Evolutionary conservation across 371 early-diverging fungal species (phyloP).

Genomic region (Blyttiomyces sp.): DNA sequence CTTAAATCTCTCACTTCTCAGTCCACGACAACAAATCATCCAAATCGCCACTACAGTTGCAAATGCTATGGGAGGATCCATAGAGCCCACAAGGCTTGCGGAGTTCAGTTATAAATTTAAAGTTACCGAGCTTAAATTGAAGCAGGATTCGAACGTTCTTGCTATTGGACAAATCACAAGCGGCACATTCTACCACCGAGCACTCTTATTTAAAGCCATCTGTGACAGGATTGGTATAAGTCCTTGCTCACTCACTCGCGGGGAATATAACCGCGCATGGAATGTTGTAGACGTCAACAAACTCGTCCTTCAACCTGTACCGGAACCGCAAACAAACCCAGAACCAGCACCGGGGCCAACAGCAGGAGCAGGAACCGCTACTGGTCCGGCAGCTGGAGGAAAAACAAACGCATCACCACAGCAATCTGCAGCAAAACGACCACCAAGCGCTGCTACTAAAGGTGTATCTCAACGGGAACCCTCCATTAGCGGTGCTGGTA

Average conservation of each 20-base stretch:
- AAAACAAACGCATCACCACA: background rate
- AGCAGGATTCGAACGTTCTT: slow-evolving; percentile 36
- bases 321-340: too few relatives aligned
- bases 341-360: background rate
- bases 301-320: background rate
- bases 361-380: background rate
- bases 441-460: too few relatives aligned
- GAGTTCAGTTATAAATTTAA: slow-evolving; percentile 40
- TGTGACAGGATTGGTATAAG: slow-evolving; percentile 42
- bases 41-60: slow-evolving; percentile 36
- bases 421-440: background rate
- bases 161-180: slow-evolving; percentile 34
- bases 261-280: slow-evolving; percentile 52
- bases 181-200: slow-evolving; percentile 51
- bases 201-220: slow-evolving; percentile 47
- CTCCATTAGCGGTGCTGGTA: background rate
- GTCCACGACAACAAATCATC: slow-evolving; percentile 31
- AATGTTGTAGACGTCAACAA: slow-evolving; percentile 38
- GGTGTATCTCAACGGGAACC: too few relatives aligned
- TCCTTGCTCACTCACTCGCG: slow-evolving; percentile 37
- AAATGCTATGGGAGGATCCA: slow-evolving; percentile 39
- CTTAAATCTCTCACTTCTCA: slow-evolving; percentile 1
- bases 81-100: slow-evolving; percentile 19
- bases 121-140: slow-evolving; percentile 44
- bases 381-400: background rate